Evolutionary conservation across 164 flowering plant species (phyloP).

Genomic region (Malania oleifera): DNA sequence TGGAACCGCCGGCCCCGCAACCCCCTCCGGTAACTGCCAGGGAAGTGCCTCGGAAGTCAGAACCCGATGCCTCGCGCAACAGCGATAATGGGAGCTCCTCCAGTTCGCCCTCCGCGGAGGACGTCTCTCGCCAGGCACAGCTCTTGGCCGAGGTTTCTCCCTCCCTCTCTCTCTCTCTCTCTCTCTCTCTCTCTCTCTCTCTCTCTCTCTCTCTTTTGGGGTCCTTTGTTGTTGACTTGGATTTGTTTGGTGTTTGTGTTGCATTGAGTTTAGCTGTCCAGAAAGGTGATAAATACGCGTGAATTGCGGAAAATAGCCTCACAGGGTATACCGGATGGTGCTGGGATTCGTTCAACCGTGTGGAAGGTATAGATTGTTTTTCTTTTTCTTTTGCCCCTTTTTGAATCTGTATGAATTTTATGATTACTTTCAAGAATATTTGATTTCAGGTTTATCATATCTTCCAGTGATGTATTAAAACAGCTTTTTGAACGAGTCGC

Average conservation of each 20-base stretch:
- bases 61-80: background rate
- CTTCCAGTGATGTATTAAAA: no score
- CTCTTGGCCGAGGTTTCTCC: background rate
- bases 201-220: background rate
- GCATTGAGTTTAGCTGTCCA: background rate
- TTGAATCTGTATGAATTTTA: no score
- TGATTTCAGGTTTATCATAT: background rate
- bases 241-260: background rate
- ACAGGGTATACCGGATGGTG: constrained; percentile 1
- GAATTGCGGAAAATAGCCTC: background rate
- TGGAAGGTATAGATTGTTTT: background rate
- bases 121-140: constrained; percentile 1
- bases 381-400: no score
- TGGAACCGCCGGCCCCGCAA: background rate
- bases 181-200: no score
- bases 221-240: background rate
- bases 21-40: background rate
- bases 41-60: background rate
- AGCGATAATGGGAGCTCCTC: background rate
- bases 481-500: no score
- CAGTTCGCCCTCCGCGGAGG: background rate
- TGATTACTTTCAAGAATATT: background rate
- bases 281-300: background rate
- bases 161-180: background rate
- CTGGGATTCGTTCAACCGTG: constrained; percentile 3